Percentiles rank a stretch among this genome's conserved stretches.
phyloP scores from a whole-genome alignment of 331 rosid species.

The Stylosanthes scabra region DNA sequence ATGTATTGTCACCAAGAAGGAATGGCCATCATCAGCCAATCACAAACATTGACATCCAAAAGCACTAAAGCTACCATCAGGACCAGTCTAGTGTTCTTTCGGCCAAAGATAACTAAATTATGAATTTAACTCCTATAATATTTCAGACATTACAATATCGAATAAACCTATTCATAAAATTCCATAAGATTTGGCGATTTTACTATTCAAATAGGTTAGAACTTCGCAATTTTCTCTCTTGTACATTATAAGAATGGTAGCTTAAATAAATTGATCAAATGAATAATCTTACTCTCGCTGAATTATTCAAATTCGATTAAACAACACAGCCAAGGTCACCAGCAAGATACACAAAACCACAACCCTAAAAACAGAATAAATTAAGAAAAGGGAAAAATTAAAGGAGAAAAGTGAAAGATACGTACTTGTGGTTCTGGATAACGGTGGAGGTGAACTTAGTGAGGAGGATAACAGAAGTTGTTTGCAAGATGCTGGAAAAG shows the following conservation, averaged over 20 bases:
- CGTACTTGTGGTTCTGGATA: slow-evolving; percentile 74
- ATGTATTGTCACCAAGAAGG: too few relatives aligned
- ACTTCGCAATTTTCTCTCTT: too few relatives aligned
- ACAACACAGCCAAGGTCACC: background rate
- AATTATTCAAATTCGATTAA: too few relatives aligned
- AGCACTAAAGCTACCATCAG: background rate
- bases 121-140: background rate
- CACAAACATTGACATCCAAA: background rate
- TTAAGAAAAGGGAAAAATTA: too few relatives aligned
- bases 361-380: background rate
- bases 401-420: background rate
- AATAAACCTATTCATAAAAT: too few relatives aligned
- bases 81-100: too few relatives aligned
- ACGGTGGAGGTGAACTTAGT: slow-evolving; percentile 56
- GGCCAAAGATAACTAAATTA: too few relatives aligned
- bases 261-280: too few relatives aligned
- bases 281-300: too few relatives aligned
- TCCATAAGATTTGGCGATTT: too few relatives aligned
- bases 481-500: slow-evolving; percentile 55
- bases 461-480: slow-evolving; percentile 68
- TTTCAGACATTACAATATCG: background rate
- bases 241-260: too few relatives aligned
- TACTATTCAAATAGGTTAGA: too few relatives aligned
- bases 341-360: background rate
- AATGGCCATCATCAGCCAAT: slow-evolving; percentile 11